These are phyloP conservation scores for Lichina pygmaea DNA, from an alignment of 495 filamentous ascomycete genomes.

Conservation along the genomic window DNA sequence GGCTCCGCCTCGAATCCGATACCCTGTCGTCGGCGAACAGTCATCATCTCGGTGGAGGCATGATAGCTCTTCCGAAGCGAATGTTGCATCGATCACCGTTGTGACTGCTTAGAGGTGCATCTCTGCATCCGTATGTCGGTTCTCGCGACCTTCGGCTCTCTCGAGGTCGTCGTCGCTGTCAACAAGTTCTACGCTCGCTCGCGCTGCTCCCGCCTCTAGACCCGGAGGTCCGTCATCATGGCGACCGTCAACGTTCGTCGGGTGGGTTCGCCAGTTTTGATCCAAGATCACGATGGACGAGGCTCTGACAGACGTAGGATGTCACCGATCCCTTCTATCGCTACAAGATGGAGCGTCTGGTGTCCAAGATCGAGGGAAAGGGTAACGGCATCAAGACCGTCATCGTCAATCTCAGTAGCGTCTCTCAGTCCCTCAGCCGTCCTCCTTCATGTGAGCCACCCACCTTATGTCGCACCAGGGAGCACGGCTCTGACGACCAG, in stretches of 20 bases:
- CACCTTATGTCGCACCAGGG: neutral
- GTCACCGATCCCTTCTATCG: conserved; percentile 97
- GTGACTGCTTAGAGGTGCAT: too few relatives aligned
- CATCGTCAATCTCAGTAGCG: conserved; percentile 88
- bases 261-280: conserved; percentile 6
- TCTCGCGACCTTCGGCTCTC: conserved; percentile 14
- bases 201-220: neutral
- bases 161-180: conserved; percentile 6
- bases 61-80: too few relatives aligned
- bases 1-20: too few relatives aligned
- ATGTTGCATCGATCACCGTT: too few relatives aligned
- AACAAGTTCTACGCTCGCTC: neutral
- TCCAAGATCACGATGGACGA: neutral
- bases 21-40: too few relatives aligned
- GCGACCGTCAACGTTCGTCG: conserved; percentile 91
- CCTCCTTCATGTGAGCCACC: conserved; percentile 40
- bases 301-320: conserved; percentile 23
- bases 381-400: conserved; percentile 95
- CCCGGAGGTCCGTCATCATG: conserved; percentile 24
- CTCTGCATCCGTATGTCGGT: neutral
- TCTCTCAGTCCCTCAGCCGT: conserved; percentile 75
- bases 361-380: conserved; percentile 98
- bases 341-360: conserved; percentile 98
- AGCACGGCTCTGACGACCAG: neutral
- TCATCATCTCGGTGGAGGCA: too few relatives aligned